Evolutionary conservation across 73 alveolate genomes (phyloP).

Genomic region (Breviolum minutum): DNA sequence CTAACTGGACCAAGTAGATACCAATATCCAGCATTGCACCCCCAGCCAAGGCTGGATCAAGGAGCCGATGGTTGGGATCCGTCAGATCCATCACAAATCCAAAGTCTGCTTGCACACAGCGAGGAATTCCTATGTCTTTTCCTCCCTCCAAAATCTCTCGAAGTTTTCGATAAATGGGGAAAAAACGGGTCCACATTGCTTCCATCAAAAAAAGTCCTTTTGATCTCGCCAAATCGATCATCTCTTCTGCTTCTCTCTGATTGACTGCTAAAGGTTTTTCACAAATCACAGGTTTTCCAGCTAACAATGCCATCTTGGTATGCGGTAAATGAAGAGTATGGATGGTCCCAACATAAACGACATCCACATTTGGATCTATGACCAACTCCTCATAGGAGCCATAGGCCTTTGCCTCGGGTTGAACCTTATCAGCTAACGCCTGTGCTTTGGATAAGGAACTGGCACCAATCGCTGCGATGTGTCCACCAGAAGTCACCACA

Average conservation of each 20-base stretch:
- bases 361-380: constrained; percentile 56
- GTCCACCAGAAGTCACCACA: constrained; percentile 40
- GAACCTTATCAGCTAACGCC: constrained; percentile 34
- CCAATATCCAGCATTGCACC: constrained; percentile 74
- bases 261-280: constrained; percentile 79
- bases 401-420: neutral
- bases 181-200: constrained; percentile 90
- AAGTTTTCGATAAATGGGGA: constrained; percentile 45
- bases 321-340: constrained; percentile 66
- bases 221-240: constrained; percentile 28
- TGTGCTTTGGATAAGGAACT: constrained; percentile 43
- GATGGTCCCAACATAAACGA: constrained; percentile 65
- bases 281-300: constrained; percentile 73
- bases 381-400: constrained; percentile 55
- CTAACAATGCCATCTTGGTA: constrained; percentile 36
- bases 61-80: neutral
- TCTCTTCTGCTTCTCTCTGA: constrained; percentile 11
- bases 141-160: neutral
- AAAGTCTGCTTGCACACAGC: constrained; percentile 53
- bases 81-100: constrained; percentile 2
- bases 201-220: constrained; percentile 78
- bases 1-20: constrained; percentile 49
- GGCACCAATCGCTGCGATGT: constrained; percentile 66
- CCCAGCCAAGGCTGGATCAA: constrained; percentile 13
- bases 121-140: neutral